These are phyloP conservation scores for Apium graveolens DNA, from an alignment of 129 eudicot species.

Conservation along the genomic window DNA sequence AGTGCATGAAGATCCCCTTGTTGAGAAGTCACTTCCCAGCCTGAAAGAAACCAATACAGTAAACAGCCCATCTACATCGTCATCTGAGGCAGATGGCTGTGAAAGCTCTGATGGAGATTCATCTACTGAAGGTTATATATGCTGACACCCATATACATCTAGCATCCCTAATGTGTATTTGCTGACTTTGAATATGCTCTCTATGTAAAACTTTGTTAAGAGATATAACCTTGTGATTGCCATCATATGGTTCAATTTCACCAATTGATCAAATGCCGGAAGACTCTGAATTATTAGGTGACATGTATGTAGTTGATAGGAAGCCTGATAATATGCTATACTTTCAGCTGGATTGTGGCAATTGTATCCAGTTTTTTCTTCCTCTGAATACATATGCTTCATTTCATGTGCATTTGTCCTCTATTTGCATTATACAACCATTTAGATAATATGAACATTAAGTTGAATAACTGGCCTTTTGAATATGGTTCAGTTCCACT, in stretches of 20 bases:
- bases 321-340: background rate
- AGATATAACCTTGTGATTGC: background rate
- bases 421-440: background rate
- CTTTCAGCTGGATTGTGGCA: background rate
- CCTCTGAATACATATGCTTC: background rate
- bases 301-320: background rate
- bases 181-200: background rate
- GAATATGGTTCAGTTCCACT: background rate
- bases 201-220: background rate
- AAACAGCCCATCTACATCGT: conserved; percentile 29
- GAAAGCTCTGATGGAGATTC: conserved; percentile 52
- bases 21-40: conserved; percentile 20
- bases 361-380: background rate
- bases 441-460: background rate
- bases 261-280: too few relatives aligned
- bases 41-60: conserved; percentile 26
- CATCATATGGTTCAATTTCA: background rate
- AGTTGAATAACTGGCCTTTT: background rate
- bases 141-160: background rate
- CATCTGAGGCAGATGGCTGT: conserved; percentile 39
- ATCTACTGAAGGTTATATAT: conserved; percentile 38
- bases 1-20: conserved; percentile 26
- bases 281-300: background rate
- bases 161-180: background rate
- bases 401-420: background rate